Conservation (phyloP, 768 basidiomycete species). For the Leucosporidium scottii region DNA sequence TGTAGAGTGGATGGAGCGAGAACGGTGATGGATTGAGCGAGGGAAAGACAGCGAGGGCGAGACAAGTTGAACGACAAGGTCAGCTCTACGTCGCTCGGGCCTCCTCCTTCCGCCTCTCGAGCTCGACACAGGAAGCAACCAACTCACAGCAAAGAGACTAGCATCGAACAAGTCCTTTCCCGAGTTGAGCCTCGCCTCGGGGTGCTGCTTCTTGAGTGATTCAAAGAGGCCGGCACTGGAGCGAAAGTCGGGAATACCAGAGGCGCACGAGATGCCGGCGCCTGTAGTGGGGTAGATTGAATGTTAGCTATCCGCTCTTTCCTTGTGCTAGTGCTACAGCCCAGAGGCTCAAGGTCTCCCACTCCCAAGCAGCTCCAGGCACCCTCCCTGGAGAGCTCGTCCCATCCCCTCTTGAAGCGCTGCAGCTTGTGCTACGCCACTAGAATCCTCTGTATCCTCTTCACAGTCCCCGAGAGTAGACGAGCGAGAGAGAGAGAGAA, state of each 20-base stretch:
- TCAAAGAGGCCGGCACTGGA: conserved; percentile 74
- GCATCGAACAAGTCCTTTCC: conserved; percentile 88
- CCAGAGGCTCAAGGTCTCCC: not conserved
- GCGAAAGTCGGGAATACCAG: conserved; percentile 85
- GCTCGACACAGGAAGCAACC: conserved; percentile 32
- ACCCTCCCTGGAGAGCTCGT: too few relatives aligned
- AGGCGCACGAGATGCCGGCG: conserved; percentile 78
- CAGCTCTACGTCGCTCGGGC: not conserved
- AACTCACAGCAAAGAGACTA: conserved; percentile 68
- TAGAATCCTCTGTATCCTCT: not conserved
- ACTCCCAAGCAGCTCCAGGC: not conserved
- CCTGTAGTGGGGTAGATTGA: conserved; percentile 44
- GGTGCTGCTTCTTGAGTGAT: conserved; percentile 67
- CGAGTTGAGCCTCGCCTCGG: conserved; percentile 60
- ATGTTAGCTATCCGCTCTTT: not conserved
- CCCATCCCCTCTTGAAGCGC: too few relatives aligned
- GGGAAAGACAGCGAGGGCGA: not conserved
- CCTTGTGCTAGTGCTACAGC: too few relatives aligned
- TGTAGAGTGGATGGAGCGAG: conserved; percentile 37
- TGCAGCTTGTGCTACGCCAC: not conserved
- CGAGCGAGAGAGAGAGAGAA: not conserved
- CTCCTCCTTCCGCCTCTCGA: not conserved
- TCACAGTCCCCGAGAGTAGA: too few relatives aligned
- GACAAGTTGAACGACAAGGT: not conserved
- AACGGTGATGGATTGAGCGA: not conserved